Base-by-base conservation (phyloP, 129 eudicot genomes). In the Flaveria robusta region DNA sequence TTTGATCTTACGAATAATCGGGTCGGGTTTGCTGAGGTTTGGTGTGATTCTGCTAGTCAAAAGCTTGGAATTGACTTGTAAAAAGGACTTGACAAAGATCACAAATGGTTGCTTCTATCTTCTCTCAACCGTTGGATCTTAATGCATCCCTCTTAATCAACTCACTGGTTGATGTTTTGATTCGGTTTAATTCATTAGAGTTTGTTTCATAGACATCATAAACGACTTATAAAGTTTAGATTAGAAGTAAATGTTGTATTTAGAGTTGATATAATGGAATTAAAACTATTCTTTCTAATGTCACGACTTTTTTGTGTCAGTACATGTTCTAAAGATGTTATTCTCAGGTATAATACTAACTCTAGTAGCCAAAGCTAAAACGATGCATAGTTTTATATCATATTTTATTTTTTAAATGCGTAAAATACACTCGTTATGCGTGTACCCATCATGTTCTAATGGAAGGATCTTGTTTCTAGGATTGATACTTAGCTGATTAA, bases 11-110 rank as follows among this genome's bases (percentile, higher is more conserved):
- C 55, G 0, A 86, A 85, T 13, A 88, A 85, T 3, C 81, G 94
- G 84, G 90, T 92, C 66, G 98, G 98, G 55, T 78, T 92, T 41
- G 94, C 94, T 12, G 90, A 88, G 84, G 87, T 90, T 78, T 79
- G 89, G 76, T 92, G 98, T 80, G 96, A 90, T 83, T 71, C 82
- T 15, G 90, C 88, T 15, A 75, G 86, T 80, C 88, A 85, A 73
- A 88, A 72, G 18, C 82, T 92, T 64, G 96, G 90, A 9, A 13
- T 89, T 74, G 81, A 74, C 74, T 31, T 55, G 51, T 82, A 77
- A 71, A 20, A 55, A 27, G 42, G 29, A 46, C 49, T 39, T 31
- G 67, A 20, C 78, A 31, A 74, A 13, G 43, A 74, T 59, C 39
- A 34, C 7, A 34, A 34, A 34, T 34, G 39, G 39, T 34, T 34